Percentiles rank a stretch among this genome's conserved stretches.
Evolutionary conservation across 2,329 filamentous ascomycete species (phyloP).

Genomic region (Pseudopithomyces maydicus): DNA sequence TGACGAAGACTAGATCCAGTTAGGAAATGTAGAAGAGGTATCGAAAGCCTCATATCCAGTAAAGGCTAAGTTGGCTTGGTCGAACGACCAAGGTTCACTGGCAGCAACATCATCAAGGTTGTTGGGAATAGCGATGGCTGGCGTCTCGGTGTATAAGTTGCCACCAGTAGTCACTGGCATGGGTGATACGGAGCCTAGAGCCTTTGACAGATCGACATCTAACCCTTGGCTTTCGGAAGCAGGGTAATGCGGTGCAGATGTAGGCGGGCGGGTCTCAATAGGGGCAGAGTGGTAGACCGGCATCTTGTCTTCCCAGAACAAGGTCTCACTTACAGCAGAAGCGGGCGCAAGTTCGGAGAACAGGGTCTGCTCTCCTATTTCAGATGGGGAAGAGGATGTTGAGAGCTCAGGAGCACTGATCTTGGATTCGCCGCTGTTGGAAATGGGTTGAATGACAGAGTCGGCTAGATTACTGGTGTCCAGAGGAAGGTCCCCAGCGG

Average conservation of each 20-base stretch:
- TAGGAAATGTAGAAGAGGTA: slow-evolving; percentile 28
- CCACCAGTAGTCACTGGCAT: slow-evolving; percentile 28
- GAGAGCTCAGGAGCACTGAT: slow-evolving; percentile 46
- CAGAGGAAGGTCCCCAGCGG: slow-evolving; percentile 47
- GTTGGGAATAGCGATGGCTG: slow-evolving; percentile 40
- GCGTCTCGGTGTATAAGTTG: slow-evolving; percentile 31
- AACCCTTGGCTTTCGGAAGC: slow-evolving; percentile 29
- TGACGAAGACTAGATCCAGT: slow-evolving; percentile 39
- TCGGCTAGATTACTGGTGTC: slow-evolving; percentile 45
- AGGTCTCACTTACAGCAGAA: slow-evolving; percentile 37
- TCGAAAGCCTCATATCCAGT: slow-evolving; percentile 28
- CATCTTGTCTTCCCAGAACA: slow-evolving; percentile 44
- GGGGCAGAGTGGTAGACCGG: slow-evolving; percentile 39
- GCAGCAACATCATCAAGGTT: slow-evolving; percentile 33
- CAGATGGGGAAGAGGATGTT: slow-evolving; percentile 48
- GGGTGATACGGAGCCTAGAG: slow-evolving; percentile 24
- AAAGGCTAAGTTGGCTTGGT: slow-evolving; percentile 25
- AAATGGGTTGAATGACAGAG: slow-evolving; percentile 43
- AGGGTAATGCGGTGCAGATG: slow-evolving; percentile 25
- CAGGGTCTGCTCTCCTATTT: slow-evolving; percentile 42
- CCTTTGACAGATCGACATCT: slow-evolving; percentile 38
- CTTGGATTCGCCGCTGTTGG: slow-evolving; percentile 48
- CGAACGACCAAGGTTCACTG: slow-evolving; percentile 38
- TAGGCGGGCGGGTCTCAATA: slow-evolving; percentile 29
- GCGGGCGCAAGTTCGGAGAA: slow-evolving; percentile 42